Percentiles rank a stretch among this genome's conserved stretches.
Conservation (phyloP, 2,329 filamentous ascomycete genomes). For the Zasmidium angulare region DNA sequence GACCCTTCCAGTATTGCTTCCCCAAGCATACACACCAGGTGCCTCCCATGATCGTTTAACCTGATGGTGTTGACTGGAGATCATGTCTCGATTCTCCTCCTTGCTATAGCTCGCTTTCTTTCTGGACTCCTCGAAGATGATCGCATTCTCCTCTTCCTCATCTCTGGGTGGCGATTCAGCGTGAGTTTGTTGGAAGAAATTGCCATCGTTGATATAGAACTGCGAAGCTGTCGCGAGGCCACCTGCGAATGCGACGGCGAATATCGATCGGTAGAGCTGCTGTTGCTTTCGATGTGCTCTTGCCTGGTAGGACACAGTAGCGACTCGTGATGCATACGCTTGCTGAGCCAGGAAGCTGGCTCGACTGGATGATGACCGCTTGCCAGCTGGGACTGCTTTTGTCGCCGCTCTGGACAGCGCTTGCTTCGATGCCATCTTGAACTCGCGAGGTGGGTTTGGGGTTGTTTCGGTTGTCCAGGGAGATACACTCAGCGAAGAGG, state of each 20-base stretch:
- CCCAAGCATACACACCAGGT: conserved; percentile 92
- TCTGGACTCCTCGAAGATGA: conserved; percentile 68
- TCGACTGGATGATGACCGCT: conserved; percentile 22
- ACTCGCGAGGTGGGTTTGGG: background rate
- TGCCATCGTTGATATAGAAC: conserved; percentile 42
- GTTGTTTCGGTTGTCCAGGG: background rate
- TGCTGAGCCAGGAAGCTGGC: conserved; percentile 27
- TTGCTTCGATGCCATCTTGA: conserved; percentile 23
- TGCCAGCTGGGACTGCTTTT: conserved; percentile 16
- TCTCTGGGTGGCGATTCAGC: conserved; percentile 51
- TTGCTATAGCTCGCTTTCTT: conserved; percentile 55
- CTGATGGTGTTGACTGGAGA: conserved; percentile 84
- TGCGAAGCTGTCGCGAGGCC: conserved; percentile 47
- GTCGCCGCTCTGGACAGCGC: conserved; percentile 18
- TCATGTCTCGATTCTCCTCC: conserved; percentile 71
- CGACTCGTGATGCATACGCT: conserved; percentile 18
- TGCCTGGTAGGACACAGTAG: conserved; percentile 31
- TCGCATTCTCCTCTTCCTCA: conserved; percentile 46
- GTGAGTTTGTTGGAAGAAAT: conserved; percentile 43
- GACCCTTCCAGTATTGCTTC: conserved; percentile 81
- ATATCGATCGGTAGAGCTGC: conserved; percentile 46
- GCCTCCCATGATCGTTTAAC: conserved; percentile 78
- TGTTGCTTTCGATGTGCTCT: conserved; percentile 46
- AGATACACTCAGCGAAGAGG: conserved; percentile 13
- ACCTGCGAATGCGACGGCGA: conserved; percentile 43